Evolutionary conservation across 306 rosid genomes (phyloP).

Genomic region (Hylodesmum podocarpum): DNA sequence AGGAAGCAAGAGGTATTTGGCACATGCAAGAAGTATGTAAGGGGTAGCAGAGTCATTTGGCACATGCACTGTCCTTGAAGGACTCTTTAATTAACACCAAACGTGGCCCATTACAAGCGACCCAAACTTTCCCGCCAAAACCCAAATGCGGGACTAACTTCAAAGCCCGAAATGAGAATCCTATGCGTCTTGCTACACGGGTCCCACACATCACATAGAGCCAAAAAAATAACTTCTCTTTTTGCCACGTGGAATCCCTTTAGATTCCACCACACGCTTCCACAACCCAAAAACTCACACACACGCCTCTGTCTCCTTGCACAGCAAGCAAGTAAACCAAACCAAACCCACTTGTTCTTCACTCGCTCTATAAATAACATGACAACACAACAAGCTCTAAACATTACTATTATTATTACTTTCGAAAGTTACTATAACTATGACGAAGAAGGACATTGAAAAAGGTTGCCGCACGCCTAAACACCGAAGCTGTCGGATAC

Average conservation of each 20-base stretch:
- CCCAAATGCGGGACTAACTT: neutral
- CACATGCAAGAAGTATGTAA: too few relatives aligned
- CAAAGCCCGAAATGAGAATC: slow-evolving; percentile 17
- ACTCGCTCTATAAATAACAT: slow-evolving; percentile 27
- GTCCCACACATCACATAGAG: neutral
- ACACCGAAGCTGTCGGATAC: slow-evolving; percentile 31
- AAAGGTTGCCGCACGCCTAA: slow-evolving; percentile 50
- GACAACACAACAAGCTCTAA: too few relatives aligned
- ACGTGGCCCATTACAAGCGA: neutral
- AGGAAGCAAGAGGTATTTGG: too few relatives aligned
- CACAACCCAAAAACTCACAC: neutral
- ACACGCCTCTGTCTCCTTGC: slow-evolving; percentile 1
- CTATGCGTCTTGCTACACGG: neutral
- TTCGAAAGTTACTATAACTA: too few relatives aligned
- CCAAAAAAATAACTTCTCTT: neutral
- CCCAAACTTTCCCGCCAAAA: slow-evolving; percentile 30
- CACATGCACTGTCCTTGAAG: neutral
- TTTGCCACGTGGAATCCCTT: slow-evolving; percentile 16
- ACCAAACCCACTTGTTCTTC: neutral
- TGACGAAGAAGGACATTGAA: slow-evolving; percentile 23
- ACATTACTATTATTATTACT: too few relatives aligned
- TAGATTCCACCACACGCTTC: slow-evolving; percentile 34
- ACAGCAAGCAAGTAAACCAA: slow-evolving; percentile 10
- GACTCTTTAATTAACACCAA: neutral
- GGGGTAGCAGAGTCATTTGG: neutral